Base-by-base conservation (phyloP, 495 filamentous ascomycete genomes). In the Xylaria cubensis region DNA sequence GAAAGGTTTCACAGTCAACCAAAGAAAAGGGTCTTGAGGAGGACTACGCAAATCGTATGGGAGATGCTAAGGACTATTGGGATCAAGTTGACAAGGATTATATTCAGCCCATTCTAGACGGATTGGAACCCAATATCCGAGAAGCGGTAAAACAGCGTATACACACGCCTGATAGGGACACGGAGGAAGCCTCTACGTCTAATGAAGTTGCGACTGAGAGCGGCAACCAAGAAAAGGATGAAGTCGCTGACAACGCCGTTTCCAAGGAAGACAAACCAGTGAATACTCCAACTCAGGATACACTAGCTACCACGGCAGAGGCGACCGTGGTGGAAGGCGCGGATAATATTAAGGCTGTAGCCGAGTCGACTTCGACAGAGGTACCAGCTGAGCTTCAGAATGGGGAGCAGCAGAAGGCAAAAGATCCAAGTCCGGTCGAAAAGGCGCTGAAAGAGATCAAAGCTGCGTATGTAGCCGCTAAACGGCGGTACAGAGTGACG, bases 51-150 rank as follows among this genome's bases (percentile, higher is more conserved):
- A 80, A 82, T 21, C 85, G 94, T 26, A 91, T 98, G 76, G 88
- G 88, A 67, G 95, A 97, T 69, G 92, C 94, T 12, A 87, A 88
- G 24, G 83, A 84, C 13, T 97, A 93, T 75, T 99, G 96, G 96
- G 84, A 89, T 1, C 87, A 91, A 17, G 88, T 92, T 1, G 92
- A 97, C 74, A 90, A 92, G 76, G 89, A 89, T 69, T 84, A 92
- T 29, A 89, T 96, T 75, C 88, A 91, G 80, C 92, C 92, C 0
- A 89, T 97, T 10, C 80, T 97, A 29, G 84, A 84, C 24, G 76
- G 75, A 51, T 69, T 89, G 12, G 83, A 84, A 34, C 80, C 84
- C 6, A 79, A 79, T 24, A 75, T 83, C 56, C 77, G 78, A 69
- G 83, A 85, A 24, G 80, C 77, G 41, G 85, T 84, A 10, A 73